Evolutionary conservation across 768 basidiomycete genomes (phyloP).

Genomic region (Gloeopeniophorella convolvens): DNA sequence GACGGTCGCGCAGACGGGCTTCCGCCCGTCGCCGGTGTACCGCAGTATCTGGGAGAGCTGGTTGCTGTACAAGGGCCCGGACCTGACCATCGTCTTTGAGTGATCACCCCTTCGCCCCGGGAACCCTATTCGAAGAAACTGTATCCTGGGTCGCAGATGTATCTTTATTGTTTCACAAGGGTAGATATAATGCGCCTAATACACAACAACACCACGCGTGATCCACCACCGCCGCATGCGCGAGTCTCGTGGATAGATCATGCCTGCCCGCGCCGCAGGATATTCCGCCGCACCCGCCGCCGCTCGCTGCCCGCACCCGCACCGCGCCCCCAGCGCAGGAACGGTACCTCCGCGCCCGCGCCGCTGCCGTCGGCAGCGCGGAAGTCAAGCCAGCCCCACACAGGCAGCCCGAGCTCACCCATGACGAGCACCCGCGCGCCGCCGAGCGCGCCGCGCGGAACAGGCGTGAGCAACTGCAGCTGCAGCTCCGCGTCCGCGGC

Average conservation of each 20-base stretch:
- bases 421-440: constrained; percentile 55
- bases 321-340: constrained; percentile 67
- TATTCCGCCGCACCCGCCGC: constrained; percentile 71
- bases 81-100: constrained; percentile 32
- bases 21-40: constrained; percentile 27
- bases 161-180: constrained; percentile 11
- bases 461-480: constrained; percentile 78
- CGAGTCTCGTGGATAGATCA: constrained; percentile 26
- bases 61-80: constrained; percentile 31
- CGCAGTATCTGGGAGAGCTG: constrained; percentile 34
- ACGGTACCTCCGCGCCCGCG: constrained; percentile 58
- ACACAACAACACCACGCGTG: too few relatives aligned
- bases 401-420: constrained; percentile 82
- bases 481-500: constrained; percentile 26
- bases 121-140: too few relatives aligned
- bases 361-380: constrained; percentile 38
- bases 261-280: constrained; percentile 80
- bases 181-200: too few relatives aligned
- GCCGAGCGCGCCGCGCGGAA: constrained; percentile 44
- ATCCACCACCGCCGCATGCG: too few relatives aligned
- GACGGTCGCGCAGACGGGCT: constrained; percentile 27
- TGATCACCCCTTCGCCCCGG: too few relatives aligned
- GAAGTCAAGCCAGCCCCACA: constrained; percentile 85
- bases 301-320: constrained; percentile 68
- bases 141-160: neutral